These are phyloP conservation scores for Plenodomus biglobosus DNA, from an alignment of 2,329 filamentous ascomycete species.

Conservation along the genomic window DNA sequence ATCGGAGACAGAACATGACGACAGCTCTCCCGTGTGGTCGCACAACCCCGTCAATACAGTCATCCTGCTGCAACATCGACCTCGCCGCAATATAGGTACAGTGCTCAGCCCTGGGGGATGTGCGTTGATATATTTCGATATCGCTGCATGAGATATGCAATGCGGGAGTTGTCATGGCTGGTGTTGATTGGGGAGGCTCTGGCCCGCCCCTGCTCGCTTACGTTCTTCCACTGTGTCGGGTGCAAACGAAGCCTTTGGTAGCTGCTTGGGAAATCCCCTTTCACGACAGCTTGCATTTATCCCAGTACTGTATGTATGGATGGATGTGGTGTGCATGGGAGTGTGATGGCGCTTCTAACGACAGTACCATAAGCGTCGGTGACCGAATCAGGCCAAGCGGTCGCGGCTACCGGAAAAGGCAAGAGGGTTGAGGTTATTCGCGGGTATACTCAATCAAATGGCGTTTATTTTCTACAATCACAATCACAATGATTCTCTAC, in stretches of 20 bases:
- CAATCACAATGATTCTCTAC: too few species aligned
- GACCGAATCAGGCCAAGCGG: not conserved
- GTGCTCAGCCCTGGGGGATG: constrained; percentile 5
- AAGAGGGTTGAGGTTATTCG: not conserved
- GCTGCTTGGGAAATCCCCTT: constrained; percentile 2
- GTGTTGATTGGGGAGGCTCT: constrained; percentile 20
- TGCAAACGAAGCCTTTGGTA: constrained; percentile 10
- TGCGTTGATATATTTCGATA: constrained; percentile 12
- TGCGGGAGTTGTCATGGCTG: constrained; percentile 5
- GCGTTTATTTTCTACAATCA: too few species aligned
- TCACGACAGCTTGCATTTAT: not conserved
- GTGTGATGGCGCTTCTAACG: not conserved
- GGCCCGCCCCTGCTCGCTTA: constrained; percentile 17
- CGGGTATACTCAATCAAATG: too few species aligned
- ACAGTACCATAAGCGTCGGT: not conserved
- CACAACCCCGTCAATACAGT: constrained; percentile 7
- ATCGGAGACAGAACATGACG: not conserved
- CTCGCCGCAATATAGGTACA: constrained; percentile 14
- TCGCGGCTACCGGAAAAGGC: not conserved
- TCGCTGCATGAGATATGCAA: constrained; percentile 15
- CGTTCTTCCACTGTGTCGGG: constrained; percentile 6
- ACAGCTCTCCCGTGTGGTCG: not conserved
- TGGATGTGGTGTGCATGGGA: not conserved
- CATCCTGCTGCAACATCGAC: constrained; percentile 10
- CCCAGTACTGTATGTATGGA: not conserved